phyloP scores from a whole-genome alignment of 164 flowering plant genomes.

The Malania oleifera region DNA sequence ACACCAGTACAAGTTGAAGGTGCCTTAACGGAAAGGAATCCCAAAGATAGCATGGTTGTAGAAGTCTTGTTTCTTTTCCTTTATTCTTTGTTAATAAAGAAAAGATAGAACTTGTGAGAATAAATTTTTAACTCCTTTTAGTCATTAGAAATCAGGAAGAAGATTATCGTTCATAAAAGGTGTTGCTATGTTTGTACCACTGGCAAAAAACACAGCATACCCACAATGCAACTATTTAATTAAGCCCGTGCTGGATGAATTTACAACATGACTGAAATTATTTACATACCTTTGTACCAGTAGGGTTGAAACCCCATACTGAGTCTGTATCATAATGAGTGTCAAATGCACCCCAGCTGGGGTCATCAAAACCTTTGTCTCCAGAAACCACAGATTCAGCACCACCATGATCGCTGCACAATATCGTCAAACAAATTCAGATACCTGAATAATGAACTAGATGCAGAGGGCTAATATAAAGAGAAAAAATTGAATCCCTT shows the following conservation, averaged over 20 bases:
- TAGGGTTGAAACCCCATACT: slow-evolving; percentile 38
- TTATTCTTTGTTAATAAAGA: too few species aligned
- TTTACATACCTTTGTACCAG: slow-evolving; percentile 31
- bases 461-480: background rate
- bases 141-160: background rate
- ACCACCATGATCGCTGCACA: slow-evolving; percentile 65
- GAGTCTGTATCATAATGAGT: slow-evolving; percentile 42
- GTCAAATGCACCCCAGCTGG: slow-evolving; percentile 53
- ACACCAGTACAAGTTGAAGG: background rate
- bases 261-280: background rate
- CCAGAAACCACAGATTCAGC: slow-evolving; percentile 50
- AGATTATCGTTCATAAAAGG: background rate
- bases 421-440: background rate
- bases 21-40: background rate
- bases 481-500: background rate
- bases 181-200: too few species aligned
- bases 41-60: too few species aligned
- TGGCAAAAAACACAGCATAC: too few species aligned
- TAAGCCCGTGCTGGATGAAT: background rate
- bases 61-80: too few species aligned
- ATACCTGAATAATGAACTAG: background rate
- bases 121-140: too few species aligned
- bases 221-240: background rate
- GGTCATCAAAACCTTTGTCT: slow-evolving; percentile 45
- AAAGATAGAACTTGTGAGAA: too few species aligned